phyloP scores from a whole-genome alignment of 108 stramenopile species.

The Cylindrotheca fusiformis region DNA sequence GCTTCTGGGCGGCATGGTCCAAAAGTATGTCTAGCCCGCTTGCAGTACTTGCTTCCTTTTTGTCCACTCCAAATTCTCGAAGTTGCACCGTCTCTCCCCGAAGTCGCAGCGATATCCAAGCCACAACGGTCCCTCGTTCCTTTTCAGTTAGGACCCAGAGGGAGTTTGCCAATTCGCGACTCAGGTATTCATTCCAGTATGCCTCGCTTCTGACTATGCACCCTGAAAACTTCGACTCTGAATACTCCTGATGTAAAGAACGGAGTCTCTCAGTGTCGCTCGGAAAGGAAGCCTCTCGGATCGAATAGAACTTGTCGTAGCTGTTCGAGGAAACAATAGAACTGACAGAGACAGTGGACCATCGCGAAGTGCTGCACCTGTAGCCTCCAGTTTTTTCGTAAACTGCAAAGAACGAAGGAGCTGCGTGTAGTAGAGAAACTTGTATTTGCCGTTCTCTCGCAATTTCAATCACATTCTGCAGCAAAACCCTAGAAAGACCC shows the following conservation, averaged over 20 bases:
- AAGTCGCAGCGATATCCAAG: constrained; percentile 60
- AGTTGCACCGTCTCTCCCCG: constrained; percentile 54
- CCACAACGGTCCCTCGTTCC: constrained; percentile 27
- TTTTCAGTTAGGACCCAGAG: constrained; percentile 40
- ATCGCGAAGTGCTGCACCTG: constrained; percentile 30
- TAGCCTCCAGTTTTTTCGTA: constrained; percentile 59
- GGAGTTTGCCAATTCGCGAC: constrained; percentile 47
- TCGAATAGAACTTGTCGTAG: background rate
- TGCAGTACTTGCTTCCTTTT: background rate
- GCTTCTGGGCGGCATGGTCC: constrained; percentile 16
- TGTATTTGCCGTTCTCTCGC: constrained; percentile 48
- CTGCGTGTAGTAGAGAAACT: constrained; percentile 65
- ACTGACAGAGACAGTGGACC: constrained; percentile 32
- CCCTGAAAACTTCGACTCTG: constrained; percentile 59
- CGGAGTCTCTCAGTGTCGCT: constrained; percentile 44
- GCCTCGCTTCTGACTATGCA: constrained; percentile 47
- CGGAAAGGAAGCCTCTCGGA: constrained; percentile 61
- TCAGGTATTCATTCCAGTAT: constrained; percentile 73
- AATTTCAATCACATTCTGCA: constrained; percentile 57
- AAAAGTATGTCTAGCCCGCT: constrained; percentile 1
- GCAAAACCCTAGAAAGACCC: constrained; percentile 52
- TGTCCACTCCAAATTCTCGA: constrained; percentile 64
- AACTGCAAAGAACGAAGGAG: constrained; percentile 57
- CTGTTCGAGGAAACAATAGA: constrained; percentile 1
- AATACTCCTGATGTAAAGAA: constrained; percentile 48